Percentiles rank a stretch among this genome's conserved stretches.
Evolutionary conservation across 805 yeast genomes (phyloP).

Genomic region (Metschnikowia picachoensis): DNA sequence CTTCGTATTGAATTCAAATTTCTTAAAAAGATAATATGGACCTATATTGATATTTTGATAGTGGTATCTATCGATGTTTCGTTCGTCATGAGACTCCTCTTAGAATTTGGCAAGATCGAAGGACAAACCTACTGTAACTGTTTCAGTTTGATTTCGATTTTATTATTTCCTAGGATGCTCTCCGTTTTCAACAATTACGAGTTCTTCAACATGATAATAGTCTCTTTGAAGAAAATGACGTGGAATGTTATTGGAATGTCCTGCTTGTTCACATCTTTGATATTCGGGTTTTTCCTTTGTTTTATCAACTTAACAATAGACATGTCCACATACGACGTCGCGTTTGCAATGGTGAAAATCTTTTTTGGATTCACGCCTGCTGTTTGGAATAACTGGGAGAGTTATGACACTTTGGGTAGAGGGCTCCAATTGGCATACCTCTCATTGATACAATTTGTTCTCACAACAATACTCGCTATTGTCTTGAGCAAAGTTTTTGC

Average conservation of each 20-base stretch:
- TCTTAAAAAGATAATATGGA: slow-evolving; percentile 51
- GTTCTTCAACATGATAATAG: slow-evolving; percentile 48
- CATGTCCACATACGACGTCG: slow-evolving; percentile 40
- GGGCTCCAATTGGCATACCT: slow-evolving; percentile 47
- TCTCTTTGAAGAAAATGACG: slow-evolving; percentile 49
- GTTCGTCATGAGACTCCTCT: slow-evolving; percentile 22
- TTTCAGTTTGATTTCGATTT: slow-evolving; percentile 44
- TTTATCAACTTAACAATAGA: slow-evolving; percentile 46
- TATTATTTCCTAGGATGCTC: slow-evolving; percentile 47
- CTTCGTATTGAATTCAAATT: slow-evolving; percentile 43
- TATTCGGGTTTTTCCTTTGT: slow-evolving; percentile 53
- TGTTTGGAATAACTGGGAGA: slow-evolving; percentile 54
- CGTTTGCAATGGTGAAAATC: slow-evolving; percentile 48
- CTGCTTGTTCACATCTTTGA: slow-evolving; percentile 45
- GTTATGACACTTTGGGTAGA: slow-evolving; percentile 45
- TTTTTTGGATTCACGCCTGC: slow-evolving; percentile 59
- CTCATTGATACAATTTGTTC: slow-evolving; percentile 51
- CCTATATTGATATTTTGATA: slow-evolving; percentile 43
- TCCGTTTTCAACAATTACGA: slow-evolving; percentile 49
- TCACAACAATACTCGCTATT: slow-evolving; percentile 52
- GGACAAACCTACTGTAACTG: slow-evolving; percentile 24
- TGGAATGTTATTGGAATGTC: slow-evolving; percentile 48
- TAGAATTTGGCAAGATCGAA: slow-evolving; percentile 12
- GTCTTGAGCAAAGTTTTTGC: slow-evolving; percentile 44
- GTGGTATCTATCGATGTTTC: slow-evolving; percentile 35